A percentile compares a stretch with the other conserved stretches of the same genome.
These are phyloP conservation scores for Suhomyces vadensis DNA, from an alignment of 805 yeast genomes.

Conservation along the genomic window DNA sequence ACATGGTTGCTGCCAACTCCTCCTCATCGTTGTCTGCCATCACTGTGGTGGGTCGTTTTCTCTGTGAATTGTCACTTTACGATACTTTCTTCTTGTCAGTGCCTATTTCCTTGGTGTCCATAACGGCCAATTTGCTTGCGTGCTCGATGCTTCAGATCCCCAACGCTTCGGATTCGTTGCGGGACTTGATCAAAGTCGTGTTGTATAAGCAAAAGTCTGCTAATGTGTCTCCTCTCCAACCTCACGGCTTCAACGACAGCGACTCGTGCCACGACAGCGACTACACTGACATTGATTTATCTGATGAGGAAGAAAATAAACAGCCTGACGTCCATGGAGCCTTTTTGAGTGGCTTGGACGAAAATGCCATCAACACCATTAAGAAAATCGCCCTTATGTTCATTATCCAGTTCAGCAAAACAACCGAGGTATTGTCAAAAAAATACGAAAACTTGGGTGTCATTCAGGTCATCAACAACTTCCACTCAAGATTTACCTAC, in stretches of 20 bases:
- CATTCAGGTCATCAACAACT: constrained; percentile 45
- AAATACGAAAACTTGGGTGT: constrained; percentile 56
- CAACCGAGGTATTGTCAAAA: constrained; percentile 53
- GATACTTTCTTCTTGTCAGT: constrained; percentile 48
- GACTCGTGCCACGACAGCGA: constrained; percentile 5
- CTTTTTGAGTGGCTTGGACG: constrained; percentile 51
- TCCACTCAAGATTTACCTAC: constrained; percentile 17
- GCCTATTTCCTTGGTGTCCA: constrained; percentile 48
- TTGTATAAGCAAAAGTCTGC: constrained; percentile 5
- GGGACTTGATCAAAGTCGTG: constrained; percentile 18
- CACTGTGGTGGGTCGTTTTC: constrained; percentile 53
- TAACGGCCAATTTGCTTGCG: constrained; percentile 53
- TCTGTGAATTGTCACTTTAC: constrained; percentile 55
- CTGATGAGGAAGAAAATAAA: constrained; percentile 42
- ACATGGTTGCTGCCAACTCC: constrained; percentile 12
- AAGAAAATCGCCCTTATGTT: constrained; percentile 46
- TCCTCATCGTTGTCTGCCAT: constrained; percentile 49
- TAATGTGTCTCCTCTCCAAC: constrained; percentile 1
- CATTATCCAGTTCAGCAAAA: constrained; percentile 42
- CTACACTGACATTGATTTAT: constrained; percentile 12
- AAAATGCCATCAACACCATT: constrained; percentile 37
- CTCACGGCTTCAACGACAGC: not conserved
- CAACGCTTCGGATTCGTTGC: constrained; percentile 40
- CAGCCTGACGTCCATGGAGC: constrained; percentile 47
- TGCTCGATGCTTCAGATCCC: constrained; percentile 54